phyloP scores from a whole-genome alignment of 2,329 filamentous ascomycete species.

The Alternaria consortialis region DNA sequence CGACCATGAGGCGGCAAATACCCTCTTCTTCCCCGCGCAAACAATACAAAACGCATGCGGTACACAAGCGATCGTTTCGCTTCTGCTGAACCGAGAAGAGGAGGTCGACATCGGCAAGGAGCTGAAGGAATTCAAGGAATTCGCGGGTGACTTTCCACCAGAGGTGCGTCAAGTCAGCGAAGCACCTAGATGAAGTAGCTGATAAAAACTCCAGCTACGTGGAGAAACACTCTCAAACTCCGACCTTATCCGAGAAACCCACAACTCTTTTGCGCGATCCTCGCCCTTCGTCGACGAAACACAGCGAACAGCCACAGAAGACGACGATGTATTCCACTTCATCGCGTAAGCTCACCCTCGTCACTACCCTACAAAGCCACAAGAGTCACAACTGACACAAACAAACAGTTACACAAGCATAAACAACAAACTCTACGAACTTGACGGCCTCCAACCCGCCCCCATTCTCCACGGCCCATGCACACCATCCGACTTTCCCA shows the following conservation, averaged over 20 bases:
- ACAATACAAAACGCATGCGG: constrained; percentile 99
- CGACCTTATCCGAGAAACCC: constrained; percentile 67
- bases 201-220: constrained; percentile 60
- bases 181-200: constrained; percentile 4
- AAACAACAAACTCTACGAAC: constrained; percentile 84
- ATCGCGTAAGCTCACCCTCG: constrained; percentile 66
- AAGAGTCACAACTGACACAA: constrained; percentile 9
- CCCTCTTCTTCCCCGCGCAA: constrained; percentile 92
- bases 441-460: constrained; percentile 91
- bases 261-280: constrained; percentile 89
- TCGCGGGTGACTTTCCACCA: constrained; percentile 81
- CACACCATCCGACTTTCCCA: constrained; percentile 73
- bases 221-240: constrained; percentile 77
- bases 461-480: constrained; percentile 89
- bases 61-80: constrained; percentile 91
- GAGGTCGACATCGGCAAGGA: constrained; percentile 76
- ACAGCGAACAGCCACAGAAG: constrained; percentile 71
- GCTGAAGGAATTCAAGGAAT: constrained; percentile 83
- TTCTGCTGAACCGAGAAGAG: constrained; percentile 83
- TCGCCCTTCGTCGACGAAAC: constrained; percentile 96
- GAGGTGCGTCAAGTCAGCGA: constrained; percentile 50
- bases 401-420: constrained; percentile 74
- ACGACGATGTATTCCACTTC: constrained; percentile 96
- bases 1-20: constrained; percentile 76
- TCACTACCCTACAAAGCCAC: background rate